Evolutionary conservation across 73 alveolate genomes (phyloP), one percentile per base, ranked within the genome.

Genomic region (Paramecium sonneborni): DNA sequence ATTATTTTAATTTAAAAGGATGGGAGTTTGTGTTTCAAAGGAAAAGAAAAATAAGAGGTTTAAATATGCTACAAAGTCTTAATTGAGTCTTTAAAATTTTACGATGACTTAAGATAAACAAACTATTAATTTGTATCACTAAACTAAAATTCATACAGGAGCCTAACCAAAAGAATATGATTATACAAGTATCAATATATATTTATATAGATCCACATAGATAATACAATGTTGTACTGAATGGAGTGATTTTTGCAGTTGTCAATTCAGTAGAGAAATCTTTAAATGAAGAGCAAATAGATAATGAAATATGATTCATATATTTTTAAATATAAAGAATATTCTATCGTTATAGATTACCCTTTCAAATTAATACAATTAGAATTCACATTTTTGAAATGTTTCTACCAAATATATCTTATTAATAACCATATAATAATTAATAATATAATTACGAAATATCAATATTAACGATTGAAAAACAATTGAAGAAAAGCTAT

Each of bases 161-260:
- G 20, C 20, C 24, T 32, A 26, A 62, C 86, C 86, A 4, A 72
- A 18, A 38, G 58, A 34, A 30, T 72, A 72, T 37, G 86, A 72
- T 41, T 72, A 72, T 41, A 15, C 86, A 72, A 72, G 86, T 72
- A 72, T 18, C 0, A 30, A 34, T 72, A 72, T 72, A 15, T 12
- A 28, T 35, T 14, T 35, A 6, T 34, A 11, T 72, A 72, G 86
- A 72, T 72, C 86, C 86, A 6, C 86, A 72, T 72, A 5, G 86
- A 72, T 37, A 72, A 38, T 72, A 72, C 12, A 72, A 72, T 72
- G 86, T 72, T 10, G 18, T 72, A 15, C 18, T 72, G 12, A 38
- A 72, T 32, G 86, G 86, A 72, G 86, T 37, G 18, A 12, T 72
- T 30, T 72, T 72, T 72, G 86, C 38, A 12, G 86, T 72, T 12